phyloP scores from a whole-genome alignment of 75 land plant species.

The Selaginella moellendorffii region DNA sequence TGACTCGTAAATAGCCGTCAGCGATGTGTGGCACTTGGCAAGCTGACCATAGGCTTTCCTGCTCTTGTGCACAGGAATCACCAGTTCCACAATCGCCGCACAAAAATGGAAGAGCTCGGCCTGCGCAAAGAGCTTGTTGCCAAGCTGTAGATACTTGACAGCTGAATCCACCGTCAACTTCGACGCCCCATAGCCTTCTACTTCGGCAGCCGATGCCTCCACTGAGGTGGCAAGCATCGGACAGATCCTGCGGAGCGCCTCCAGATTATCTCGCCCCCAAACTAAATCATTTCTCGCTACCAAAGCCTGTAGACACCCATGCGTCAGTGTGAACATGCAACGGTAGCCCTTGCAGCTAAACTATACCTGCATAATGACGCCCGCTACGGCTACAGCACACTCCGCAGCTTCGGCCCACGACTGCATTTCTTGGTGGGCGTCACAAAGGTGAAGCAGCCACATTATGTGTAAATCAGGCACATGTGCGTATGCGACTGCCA shows the following conservation, averaged over 20 bases:
- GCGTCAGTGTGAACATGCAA: too few species aligned
- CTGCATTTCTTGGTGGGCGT: constrained; percentile 97
- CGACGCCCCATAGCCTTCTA: constrained; percentile 97
- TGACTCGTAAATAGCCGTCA: constrained; percentile 82
- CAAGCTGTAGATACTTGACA: constrained; percentile 94
- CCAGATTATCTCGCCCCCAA: constrained; percentile 80
- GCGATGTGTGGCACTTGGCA: constrained; percentile 86
- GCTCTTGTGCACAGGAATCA: constrained; percentile 92
- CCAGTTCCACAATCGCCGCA: constrained; percentile 86
- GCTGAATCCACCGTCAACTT: constrained; percentile 98
- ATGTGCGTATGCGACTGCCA: constrained; percentile 90
- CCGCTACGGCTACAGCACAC: constrained; percentile 99
- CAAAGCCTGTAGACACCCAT: constrained; percentile 51
- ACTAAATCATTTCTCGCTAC: constrained; percentile 88
- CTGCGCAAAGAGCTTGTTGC: constrained; percentile 88
- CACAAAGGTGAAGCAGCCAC: constrained; percentile 98
- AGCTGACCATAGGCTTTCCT: constrained; percentile 81
- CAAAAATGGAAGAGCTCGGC: constrained; percentile 96
- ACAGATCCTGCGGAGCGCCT: constrained; percentile 72
- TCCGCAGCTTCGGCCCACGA: constrained; percentile 99
- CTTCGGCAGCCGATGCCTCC: constrained; percentile 94
- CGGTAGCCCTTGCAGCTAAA: too few species aligned
- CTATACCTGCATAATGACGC: constrained; percentile 97
- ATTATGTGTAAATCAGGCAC: constrained; percentile 99
- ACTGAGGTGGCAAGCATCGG: constrained; percentile 80